Percentiles rank a stretch among this genome's conserved stretches.
Conservation (phyloP, 2,329 filamentous ascomycete species). For the Pseudohalonectria lignicola region DNA sequence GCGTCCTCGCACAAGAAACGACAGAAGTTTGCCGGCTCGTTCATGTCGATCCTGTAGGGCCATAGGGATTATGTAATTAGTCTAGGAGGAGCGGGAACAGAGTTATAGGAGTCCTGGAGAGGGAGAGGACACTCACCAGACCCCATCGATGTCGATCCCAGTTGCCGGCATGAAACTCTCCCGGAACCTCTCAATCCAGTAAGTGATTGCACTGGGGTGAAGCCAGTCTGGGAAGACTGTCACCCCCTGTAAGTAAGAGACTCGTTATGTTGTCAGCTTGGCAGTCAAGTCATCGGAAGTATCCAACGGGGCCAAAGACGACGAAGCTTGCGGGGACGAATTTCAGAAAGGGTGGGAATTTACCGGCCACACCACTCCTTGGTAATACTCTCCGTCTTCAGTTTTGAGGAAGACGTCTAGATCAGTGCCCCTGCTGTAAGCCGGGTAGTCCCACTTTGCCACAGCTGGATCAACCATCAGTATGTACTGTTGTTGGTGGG, state of each 20-base stretch:
- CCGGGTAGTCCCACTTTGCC: conserved; percentile 48
- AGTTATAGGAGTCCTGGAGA: too few relatives aligned
- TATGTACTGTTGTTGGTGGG: conserved; percentile 55
- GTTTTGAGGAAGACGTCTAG: conserved; percentile 43
- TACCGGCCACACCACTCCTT: conserved; percentile 65
- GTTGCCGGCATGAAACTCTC: conserved; percentile 33
- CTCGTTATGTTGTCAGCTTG: too few relatives aligned
- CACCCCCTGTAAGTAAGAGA: too few relatives aligned
- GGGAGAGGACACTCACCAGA: too few relatives aligned
- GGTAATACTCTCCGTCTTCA: conserved; percentile 42
- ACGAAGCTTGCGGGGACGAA: too few relatives aligned
- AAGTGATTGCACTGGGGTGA: conserved; percentile 23
- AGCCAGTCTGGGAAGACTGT: conserved; percentile 58
- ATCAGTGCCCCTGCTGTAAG: conserved; percentile 51
- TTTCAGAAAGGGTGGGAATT: too few relatives aligned
- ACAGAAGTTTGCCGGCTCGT: conserved; percentile 38
- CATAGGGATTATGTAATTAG: too few relatives aligned
- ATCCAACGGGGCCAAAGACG: too few relatives aligned
- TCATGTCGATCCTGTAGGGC: conserved; percentile 51
- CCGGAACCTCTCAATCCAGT: conserved; percentile 50
- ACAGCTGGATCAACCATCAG: conserved; percentile 62
- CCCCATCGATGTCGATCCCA: conserved; percentile 36
- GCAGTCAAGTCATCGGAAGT: too few relatives aligned
- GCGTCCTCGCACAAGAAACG: conserved; percentile 42
- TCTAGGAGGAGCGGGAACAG: too few relatives aligned